Conservation (phyloP, 1,139 yeast genomes). For the Suhomyces maxii region DNA sequence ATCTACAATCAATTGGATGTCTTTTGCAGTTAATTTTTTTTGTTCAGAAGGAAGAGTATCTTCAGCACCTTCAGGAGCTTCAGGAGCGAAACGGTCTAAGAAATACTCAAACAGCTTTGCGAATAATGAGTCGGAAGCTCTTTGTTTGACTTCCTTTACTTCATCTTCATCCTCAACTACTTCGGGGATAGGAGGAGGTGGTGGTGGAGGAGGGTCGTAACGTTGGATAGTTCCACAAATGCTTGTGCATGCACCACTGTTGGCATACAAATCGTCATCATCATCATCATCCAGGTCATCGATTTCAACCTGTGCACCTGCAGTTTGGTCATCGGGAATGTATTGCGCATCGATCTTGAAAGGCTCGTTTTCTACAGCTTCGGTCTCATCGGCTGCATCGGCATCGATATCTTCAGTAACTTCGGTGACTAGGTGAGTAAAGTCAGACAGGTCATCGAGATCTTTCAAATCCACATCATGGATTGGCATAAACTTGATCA, state of each 20-base stretch:
- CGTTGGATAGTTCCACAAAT: conserved; percentile 3
- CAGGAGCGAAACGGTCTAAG: background rate
- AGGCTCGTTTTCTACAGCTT: conserved; percentile 2
- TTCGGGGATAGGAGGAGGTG: background rate
- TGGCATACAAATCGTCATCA: conserved; percentile 2
- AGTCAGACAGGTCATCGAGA: conserved; percentile 3
- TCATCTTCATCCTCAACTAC: conserved; percentile 3
- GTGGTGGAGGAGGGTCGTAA: conserved; percentile 3
- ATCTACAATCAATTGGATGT: background rate
- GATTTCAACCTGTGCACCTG: background rate
- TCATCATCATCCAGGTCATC: conserved; percentile 4
- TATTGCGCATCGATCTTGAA: conserved; percentile 1
- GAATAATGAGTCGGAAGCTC: background rate
- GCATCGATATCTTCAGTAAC: conserved; percentile 2
- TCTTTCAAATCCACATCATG: background rate
- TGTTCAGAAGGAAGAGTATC: background rate
- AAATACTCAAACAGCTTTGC: conserved; percentile 4
- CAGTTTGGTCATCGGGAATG: background rate
- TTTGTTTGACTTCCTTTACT: background rate
- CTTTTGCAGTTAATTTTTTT: background rate
- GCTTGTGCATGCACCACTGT: background rate
- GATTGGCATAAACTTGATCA: conserved; percentile 14
- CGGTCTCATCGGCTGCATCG: conserved; percentile 7
- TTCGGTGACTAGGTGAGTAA: conserved; percentile 6
- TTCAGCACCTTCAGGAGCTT: background rate